Conservation (phyloP, 352 stramenopile species). For the Globisporangium lucens region DNA sequence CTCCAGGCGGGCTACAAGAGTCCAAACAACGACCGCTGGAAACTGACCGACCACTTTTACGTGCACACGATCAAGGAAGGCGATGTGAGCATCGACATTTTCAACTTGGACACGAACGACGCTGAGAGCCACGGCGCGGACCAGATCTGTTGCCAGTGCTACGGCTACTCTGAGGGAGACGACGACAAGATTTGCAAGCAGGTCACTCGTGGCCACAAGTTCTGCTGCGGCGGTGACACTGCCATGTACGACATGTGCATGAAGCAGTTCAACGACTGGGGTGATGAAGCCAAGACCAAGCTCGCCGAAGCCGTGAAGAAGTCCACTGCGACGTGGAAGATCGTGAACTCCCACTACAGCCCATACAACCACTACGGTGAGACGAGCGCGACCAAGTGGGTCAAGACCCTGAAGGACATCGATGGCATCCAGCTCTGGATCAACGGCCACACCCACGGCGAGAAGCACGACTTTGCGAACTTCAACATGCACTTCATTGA, state of each 20-base stretch:
- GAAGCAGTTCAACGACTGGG: constrained; percentile 60
- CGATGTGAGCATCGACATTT: constrained; percentile 43
- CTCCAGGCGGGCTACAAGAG: constrained; percentile 43
- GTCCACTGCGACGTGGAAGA: constrained; percentile 79
- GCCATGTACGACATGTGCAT: constrained; percentile 57
- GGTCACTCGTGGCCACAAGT: constrained; percentile 39
- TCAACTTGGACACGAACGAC: constrained; percentile 54
- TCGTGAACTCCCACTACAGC: constrained; percentile 83
- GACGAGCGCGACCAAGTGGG: constrained; percentile 56
- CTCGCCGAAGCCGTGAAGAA: constrained; percentile 39
- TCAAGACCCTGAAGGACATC: constrained; percentile 38
- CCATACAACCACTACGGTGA: constrained; percentile 69
- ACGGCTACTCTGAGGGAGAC: constrained; percentile 53
- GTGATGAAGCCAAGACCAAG: constrained; percentile 58
- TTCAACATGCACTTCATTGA: constrained; percentile 64
- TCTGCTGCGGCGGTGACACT: constrained; percentile 52
- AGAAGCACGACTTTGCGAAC: constrained; percentile 68
- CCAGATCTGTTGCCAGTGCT: constrained; percentile 84
- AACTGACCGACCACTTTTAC: constrained; percentile 48
- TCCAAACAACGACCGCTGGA: constrained; percentile 46
- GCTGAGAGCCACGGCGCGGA: constrained; percentile 47
- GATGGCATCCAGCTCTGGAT: constrained; percentile 58
- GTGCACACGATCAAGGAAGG: constrained; percentile 28
- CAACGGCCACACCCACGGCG: constrained; percentile 70
- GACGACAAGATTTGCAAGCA: constrained; percentile 51